Conservation (phyloP, 768 basidiomycete genomes). For the Boletus rufocinnamomeus region DNA sequence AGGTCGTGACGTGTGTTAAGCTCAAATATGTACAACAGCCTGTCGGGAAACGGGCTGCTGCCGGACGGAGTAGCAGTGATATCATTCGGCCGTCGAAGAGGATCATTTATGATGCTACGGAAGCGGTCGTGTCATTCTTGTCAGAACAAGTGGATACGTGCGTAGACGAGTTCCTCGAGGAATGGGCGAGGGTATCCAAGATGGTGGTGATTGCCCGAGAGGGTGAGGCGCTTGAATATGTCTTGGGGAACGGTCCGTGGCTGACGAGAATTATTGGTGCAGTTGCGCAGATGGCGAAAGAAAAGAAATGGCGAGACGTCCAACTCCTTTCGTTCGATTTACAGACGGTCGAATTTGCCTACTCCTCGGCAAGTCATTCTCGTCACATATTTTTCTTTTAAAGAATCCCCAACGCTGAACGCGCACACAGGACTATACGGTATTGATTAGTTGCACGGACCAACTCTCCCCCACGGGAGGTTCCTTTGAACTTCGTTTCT, state of each 20-base stretch:
- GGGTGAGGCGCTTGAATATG: slow-evolving; percentile 45
- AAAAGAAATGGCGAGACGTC: slow-evolving; percentile 71
- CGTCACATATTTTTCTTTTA: not conserved
- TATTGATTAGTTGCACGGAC: slow-evolving; percentile 78
- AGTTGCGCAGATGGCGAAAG: slow-evolving; percentile 85
- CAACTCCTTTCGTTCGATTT: slow-evolving; percentile 88
- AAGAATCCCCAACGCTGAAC: not conserved
- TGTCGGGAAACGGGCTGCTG: slow-evolving; percentile 66
- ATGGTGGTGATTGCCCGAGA: slow-evolving; percentile 93
- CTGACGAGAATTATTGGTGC: slow-evolving; percentile 2
- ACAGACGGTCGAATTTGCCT: slow-evolving; percentile 89
- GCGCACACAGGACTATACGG: slow-evolving; percentile 61
- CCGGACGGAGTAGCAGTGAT: slow-evolving; percentile 46
- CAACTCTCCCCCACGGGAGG: slow-evolving; percentile 69
- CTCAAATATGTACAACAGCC: slow-evolving; percentile 89
- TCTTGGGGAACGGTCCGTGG: not conserved
- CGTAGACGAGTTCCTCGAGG: slow-evolving; percentile 87
- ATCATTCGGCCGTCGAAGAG: slow-evolving; percentile 84
- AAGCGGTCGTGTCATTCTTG: slow-evolving; percentile 87
- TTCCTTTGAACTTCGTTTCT: slow-evolving; percentile 74
- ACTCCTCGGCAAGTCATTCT: slow-evolving; percentile 52
- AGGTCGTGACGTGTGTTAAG: slow-evolving; percentile 90
- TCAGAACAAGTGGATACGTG: slow-evolving; percentile 86
- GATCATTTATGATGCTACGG: slow-evolving; percentile 86
- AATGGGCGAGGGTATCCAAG: slow-evolving; percentile 91